phyloP scores from a whole-genome alignment of 2,329 filamentous ascomycete species.

The Stagonosporopsis chrysanthemi region DNA sequence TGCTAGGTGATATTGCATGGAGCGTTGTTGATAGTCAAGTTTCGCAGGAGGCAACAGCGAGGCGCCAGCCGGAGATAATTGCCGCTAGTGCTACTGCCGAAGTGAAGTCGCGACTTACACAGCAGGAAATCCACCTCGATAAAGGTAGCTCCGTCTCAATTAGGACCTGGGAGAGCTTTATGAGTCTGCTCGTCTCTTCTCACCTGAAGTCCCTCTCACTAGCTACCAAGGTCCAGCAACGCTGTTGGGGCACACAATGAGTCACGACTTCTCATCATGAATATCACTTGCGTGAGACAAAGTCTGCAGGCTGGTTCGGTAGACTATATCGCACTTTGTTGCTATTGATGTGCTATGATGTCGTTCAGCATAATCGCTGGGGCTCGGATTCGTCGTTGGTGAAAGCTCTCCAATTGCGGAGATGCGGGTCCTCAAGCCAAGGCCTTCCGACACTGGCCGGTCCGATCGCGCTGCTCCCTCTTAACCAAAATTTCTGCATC shows the following conservation, averaged over 20 bases:
- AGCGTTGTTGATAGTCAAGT: neutral
- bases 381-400: neutral
- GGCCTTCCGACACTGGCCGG: constrained; percentile 13
- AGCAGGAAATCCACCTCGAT: too few species aligned
- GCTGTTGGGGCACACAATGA: neutral
- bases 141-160: neutral
- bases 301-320: neutral
- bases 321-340: too few species aligned
- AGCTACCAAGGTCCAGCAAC: neutral
- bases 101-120: neutral
- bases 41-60: constrained; percentile 15
- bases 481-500: constrained; percentile 23
- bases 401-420: constrained; percentile 14
- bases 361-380: neutral
- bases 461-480: constrained; percentile 8
- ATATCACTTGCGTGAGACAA: neutral
- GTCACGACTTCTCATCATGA: neutral
- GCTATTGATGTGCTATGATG: neutral
- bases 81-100: constrained; percentile 8
- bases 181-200: neutral
- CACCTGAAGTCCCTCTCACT: neutral
- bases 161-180: neutral
- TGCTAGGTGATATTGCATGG: neutral
- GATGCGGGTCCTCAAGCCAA: constrained; percentile 8
- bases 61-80: constrained; percentile 4